phyloP scores from a whole-genome alignment of 495 filamentous ascomycete species.

The Trichoderma parareesei region DNA sequence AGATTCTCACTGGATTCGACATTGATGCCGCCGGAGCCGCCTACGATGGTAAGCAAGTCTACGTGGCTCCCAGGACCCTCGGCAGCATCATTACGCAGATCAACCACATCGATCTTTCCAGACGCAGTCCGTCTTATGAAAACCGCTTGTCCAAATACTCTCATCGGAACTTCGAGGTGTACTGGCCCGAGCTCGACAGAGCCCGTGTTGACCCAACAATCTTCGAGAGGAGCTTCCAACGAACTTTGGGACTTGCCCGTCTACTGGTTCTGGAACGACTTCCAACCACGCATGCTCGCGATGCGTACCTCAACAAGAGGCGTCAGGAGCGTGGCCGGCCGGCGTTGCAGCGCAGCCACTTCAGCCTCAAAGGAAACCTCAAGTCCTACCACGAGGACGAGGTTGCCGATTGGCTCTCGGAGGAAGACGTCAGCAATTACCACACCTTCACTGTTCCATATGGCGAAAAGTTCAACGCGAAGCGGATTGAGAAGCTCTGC shows the following conservation, averaged over 20 bases:
- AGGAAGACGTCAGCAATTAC: constrained; percentile 67
- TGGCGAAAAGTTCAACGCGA: constrained; percentile 57
- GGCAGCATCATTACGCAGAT: constrained; percentile 70
- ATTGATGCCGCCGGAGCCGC: constrained; percentile 75
- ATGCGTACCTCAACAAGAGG: constrained; percentile 55
- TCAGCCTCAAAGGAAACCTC: constrained; percentile 47
- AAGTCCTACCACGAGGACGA: constrained; percentile 68
- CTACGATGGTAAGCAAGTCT: constrained; percentile 71
- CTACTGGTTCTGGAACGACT: constrained; percentile 73
- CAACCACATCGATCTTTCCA: constrained; percentile 69
- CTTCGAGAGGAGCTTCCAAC: constrained; percentile 66
- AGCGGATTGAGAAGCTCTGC: constrained; percentile 67
- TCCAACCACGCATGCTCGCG: constrained; percentile 55
- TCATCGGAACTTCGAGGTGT: constrained; percentile 73
- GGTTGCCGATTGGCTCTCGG: constrained; percentile 69
- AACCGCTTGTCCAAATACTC: constrained; percentile 84
- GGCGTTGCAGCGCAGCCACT: constrained; percentile 20
- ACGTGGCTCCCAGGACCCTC: constrained; percentile 59
- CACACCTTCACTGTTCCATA: constrained; percentile 75
- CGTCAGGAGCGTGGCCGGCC: constrained; percentile 63
- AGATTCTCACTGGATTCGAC: constrained; percentile 80
- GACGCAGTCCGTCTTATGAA: constrained; percentile 77
- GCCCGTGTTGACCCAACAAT: constrained; percentile 72
- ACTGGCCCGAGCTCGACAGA: constrained; percentile 65
- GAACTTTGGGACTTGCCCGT: constrained; percentile 68